Percentiles rank a stretch among this genome's conserved stretches.
phyloP scores from a whole-genome alignment of 805 yeast genomes.

The Hemisphaericaspora nanyangensis region DNA sequence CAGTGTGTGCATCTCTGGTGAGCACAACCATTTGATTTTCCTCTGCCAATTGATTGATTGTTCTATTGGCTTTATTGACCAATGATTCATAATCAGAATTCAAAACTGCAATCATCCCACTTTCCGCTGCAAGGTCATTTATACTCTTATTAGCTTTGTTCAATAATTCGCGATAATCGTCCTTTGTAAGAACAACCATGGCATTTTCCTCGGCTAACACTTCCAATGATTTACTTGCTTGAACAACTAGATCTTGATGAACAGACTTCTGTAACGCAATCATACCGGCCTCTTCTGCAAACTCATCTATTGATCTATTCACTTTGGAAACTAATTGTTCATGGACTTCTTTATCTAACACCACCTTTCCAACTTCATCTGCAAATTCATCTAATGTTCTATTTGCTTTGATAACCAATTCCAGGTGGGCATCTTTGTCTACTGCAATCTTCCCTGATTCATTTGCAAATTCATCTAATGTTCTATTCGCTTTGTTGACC shows the following conservation, averaged over 20 bases:
- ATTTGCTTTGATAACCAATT: not conserved
- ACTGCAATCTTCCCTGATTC: constrained; percentile 8
- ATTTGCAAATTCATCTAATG: constrained; percentile 1
- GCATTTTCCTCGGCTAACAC: constrained; percentile 15
- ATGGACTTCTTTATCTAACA: constrained; percentile 15
- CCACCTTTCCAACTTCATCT: constrained; percentile 12
- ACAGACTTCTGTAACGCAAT: constrained; percentile 3
- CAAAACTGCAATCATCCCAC: constrained; percentile 14
- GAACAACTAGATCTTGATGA: constrained; percentile 9
- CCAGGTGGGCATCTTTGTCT: constrained; percentile 8
- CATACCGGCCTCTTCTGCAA: constrained; percentile 17
- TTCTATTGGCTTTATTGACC: not conserved
- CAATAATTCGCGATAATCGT: constrained; percentile 3
- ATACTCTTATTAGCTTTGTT: constrained; percentile 5
- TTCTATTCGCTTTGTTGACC: not conserved
- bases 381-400: constrained; percentile 10
- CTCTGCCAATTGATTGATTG: not conserved
- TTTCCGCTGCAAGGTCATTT: constrained; percentile 4
- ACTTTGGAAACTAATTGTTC: constrained; percentile 14
- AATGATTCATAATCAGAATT: constrained; percentile 14
- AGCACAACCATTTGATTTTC: constrained; percentile 6
- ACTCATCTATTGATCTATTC: constrained; percentile 20
- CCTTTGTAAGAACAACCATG: constrained; percentile 2
- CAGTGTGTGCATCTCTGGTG: constrained; percentile 8
- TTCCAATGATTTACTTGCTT: constrained; percentile 3